Evolutionary conservation across 2,329 filamentous ascomycete species (phyloP).

Genomic region (Xylaria sp.): DNA sequence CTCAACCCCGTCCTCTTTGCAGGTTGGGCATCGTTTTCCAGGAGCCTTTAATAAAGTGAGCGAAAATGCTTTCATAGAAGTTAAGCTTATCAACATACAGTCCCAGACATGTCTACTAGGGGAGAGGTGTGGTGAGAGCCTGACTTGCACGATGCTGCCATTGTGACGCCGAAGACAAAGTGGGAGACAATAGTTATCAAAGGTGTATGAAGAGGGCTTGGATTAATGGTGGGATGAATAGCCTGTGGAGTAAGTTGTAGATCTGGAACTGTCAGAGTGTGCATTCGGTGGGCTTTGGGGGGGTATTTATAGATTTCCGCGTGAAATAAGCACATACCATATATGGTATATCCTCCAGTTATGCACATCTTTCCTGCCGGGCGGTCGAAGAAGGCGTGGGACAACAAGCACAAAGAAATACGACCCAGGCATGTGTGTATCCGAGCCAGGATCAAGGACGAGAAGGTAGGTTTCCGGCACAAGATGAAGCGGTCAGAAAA

Average conservation of each 20-base stretch:
- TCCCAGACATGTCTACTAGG: constrained; percentile 37
- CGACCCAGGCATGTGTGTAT: constrained; percentile 23
- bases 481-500: constrained; percentile 24
- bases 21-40: constrained; percentile 41
- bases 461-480: constrained; percentile 13
- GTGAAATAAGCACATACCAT: background rate
- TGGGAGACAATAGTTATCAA: background rate
- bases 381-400: constrained; percentile 10
- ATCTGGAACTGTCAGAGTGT: background rate
- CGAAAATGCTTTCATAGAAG: background rate
- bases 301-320: constrained; percentile 24
- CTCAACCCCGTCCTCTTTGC: constrained; percentile 34
- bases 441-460: constrained; percentile 12
- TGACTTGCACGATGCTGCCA: constrained; percentile 31
- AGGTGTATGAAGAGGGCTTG: background rate
- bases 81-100: constrained; percentile 22
- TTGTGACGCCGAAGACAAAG: constrained; percentile 16
- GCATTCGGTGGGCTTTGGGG: background rate
- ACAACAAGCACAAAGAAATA: constrained; percentile 9
- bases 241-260: background rate
- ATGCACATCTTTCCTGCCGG: constrained; percentile 3
- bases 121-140: constrained; percentile 17
- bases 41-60: constrained; percentile 38
- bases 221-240: background rate
- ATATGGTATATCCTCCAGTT: background rate